Percentiles rank a stretch among this genome's conserved stretches.
Evolutionary conservation across 1,284 basidiomycete species (phyloP).

Genomic region (Pseudomicrostroma phylloplanum): DNA sequence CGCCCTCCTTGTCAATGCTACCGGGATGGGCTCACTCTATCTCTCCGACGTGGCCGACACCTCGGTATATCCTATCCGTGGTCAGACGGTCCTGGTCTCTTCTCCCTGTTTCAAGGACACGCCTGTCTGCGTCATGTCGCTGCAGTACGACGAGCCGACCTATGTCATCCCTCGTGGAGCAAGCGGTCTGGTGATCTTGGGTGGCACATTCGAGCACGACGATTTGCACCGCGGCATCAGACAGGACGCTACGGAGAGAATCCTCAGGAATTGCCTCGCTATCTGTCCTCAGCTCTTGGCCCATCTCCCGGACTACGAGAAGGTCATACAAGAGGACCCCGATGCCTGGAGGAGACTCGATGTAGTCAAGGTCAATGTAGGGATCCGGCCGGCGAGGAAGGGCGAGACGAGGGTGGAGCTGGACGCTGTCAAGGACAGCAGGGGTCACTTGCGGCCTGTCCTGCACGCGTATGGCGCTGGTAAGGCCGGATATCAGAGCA

Average conservation of each 20-base stretch:
- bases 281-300: constrained; percentile 31
- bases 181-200: constrained; percentile 56
- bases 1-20: constrained; percentile 54
- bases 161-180: constrained; percentile 60
- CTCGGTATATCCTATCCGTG: constrained; percentile 74
- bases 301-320: constrained; percentile 13
- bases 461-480: constrained; percentile 4
- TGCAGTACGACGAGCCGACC: constrained; percentile 17
- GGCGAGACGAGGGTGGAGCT: constrained; percentile 32
- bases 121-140: constrained; percentile 31
- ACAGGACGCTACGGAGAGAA: constrained; percentile 53
- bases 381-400: constrained; percentile 30
- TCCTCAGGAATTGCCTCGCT: constrained; percentile 53
- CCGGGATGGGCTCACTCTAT: constrained; percentile 50
- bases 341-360: constrained; percentile 21
- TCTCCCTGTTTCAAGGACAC: constrained; percentile 56
- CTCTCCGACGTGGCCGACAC: constrained; percentile 58
- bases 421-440: constrained; percentile 9
- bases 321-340: constrained; percentile 1
- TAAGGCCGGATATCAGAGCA: neutral
- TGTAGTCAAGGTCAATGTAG: constrained; percentile 34
- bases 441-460: neutral
- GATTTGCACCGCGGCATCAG: constrained; percentile 44
- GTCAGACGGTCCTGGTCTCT: constrained; percentile 72
- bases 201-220: constrained; percentile 57